Conservation (phyloP, 495 filamentous ascomycete genomes). For the Hamigera avellanea region DNA sequence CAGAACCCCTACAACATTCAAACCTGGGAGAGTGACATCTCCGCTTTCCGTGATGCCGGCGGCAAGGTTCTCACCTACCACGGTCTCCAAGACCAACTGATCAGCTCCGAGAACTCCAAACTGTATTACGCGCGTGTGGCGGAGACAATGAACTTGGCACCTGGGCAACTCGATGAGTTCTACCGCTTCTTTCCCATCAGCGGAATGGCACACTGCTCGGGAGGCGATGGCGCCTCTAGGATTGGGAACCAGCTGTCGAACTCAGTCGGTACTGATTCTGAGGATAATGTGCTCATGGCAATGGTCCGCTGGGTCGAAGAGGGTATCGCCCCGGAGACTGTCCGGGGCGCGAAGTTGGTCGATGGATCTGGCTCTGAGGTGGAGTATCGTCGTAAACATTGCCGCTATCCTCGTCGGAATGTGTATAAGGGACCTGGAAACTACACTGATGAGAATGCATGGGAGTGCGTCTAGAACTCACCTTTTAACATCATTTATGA, state of each 20-base stretch:
- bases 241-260: too few relatives aligned
- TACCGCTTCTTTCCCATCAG: slow-evolving; percentile 49
- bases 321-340: slow-evolving; percentile 39
- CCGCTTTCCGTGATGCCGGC: slow-evolving; percentile 25
- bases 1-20: slow-evolving; percentile 38
- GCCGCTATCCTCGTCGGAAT: too few relatives aligned
- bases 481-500: too few relatives aligned
- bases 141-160: slow-evolving; percentile 27
- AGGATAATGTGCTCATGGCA: slow-evolving; percentile 39
- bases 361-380: too few relatives aligned
- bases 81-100: slow-evolving; percentile 33
- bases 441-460: too few relatives aligned
- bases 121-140: slow-evolving; percentile 33
- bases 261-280: too few relatives aligned
- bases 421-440: too few relatives aligned
- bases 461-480: too few relatives aligned
- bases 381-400: too few relatives aligned
- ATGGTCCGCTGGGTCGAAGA: slow-evolving; percentile 53
- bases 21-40: slow-evolving; percentile 38
- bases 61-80: slow-evolving; percentile 43
- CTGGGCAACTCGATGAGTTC: slow-evolving; percentile 39
- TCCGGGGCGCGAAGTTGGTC: slow-evolving; percentile 41
- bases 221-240: slow-evolving; percentile 43
- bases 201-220: slow-evolving; percentile 42
- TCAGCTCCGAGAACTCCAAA: slow-evolving; percentile 31